phyloP scores from a whole-genome alignment of 305 asterid species.

The Fraxinus baroniana region DNA sequence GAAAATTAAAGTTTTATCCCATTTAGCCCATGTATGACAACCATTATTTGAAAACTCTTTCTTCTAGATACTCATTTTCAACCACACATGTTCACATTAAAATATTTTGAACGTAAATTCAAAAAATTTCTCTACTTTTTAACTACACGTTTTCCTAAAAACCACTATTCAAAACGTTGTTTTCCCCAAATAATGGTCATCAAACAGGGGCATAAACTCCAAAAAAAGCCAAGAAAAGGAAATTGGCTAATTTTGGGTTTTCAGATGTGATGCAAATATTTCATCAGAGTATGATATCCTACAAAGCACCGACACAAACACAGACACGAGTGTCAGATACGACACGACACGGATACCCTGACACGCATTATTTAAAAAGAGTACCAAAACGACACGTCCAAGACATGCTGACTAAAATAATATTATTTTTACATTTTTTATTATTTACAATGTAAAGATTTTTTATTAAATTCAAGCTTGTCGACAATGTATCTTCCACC shows the following conservation, averaged over 20 bases:
- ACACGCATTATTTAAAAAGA: not conserved
- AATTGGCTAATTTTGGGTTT: not conserved
- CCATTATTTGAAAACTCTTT: not conserved
- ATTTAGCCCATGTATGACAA: not conserved
- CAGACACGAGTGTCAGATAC: too few relatives aligned
- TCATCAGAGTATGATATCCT: not conserved
- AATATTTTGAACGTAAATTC: too few relatives aligned
- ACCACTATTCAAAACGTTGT: too few relatives aligned
- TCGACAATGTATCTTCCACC: not conserved
- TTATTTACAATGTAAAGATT: not conserved
- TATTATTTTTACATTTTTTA: not conserved
- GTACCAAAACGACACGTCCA: not conserved
- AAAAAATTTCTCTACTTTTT: too few relatives aligned
- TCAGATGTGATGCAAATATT: constrained; percentile 1
- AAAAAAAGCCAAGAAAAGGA: not conserved
- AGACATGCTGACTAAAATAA: not conserved
- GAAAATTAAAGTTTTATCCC: not conserved
- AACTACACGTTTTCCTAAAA: too few relatives aligned
- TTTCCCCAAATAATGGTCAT: too few relatives aligned
- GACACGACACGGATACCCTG: not conserved
- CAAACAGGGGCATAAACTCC: not conserved
- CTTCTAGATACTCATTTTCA: not conserved
- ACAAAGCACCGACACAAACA: not conserved
- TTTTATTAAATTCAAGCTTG: not conserved
- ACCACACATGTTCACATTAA: not conserved